These are phyloP conservation scores for Brassica carinata DNA, from an alignment of 345 rosid species.

Conservation along the genomic window DNA sequence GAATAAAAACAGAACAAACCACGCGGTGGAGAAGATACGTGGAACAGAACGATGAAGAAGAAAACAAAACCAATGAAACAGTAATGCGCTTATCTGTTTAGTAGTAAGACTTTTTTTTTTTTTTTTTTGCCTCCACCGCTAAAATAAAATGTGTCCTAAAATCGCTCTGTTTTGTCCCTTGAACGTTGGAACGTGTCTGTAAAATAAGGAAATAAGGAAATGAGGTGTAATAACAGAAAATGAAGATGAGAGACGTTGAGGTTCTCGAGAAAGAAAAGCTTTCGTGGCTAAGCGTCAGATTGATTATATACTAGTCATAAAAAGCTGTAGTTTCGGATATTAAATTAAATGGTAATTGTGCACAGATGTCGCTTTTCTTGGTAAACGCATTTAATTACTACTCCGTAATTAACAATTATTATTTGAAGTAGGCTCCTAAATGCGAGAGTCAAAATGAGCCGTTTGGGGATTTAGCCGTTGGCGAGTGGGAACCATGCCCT, in stretches of 20 bases:
- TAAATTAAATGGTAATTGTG: neutral
- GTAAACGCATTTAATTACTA: conserved; percentile 5
- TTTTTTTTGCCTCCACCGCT: conserved; percentile 10
- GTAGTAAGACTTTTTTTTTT: conserved; percentile 17
- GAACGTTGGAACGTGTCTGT: conserved; percentile 39
- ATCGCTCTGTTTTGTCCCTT: conserved; percentile 39
- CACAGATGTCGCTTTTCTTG: neutral
- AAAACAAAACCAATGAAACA: conserved; percentile 35
- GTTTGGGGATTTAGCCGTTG: conserved; percentile 37
- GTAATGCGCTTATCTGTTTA: conserved; percentile 26
- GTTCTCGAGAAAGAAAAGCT: conserved; percentile 21
- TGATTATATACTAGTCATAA: neutral
- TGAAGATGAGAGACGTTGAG: neutral
- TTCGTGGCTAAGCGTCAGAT: conserved; percentile 14
- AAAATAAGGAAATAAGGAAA: conserved; percentile 18
- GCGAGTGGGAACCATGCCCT: conserved; percentile 39
- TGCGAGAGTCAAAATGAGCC: conserved; percentile 35
- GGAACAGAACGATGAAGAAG: conserved; percentile 12
- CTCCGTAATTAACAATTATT: conserved; percentile 2
- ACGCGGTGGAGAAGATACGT: conserved; percentile 29
- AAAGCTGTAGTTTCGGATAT: conserved; percentile 10
- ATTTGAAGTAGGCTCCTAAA: conserved; percentile 28
- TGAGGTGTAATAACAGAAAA: conserved; percentile 26
- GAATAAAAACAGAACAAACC: conserved; percentile 10
- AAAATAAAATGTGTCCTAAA: conserved; percentile 25